Base-by-base conservation (phyloP, 176 grass and related monocot genomes). In the Rhynchospora tenuis region DNA sequence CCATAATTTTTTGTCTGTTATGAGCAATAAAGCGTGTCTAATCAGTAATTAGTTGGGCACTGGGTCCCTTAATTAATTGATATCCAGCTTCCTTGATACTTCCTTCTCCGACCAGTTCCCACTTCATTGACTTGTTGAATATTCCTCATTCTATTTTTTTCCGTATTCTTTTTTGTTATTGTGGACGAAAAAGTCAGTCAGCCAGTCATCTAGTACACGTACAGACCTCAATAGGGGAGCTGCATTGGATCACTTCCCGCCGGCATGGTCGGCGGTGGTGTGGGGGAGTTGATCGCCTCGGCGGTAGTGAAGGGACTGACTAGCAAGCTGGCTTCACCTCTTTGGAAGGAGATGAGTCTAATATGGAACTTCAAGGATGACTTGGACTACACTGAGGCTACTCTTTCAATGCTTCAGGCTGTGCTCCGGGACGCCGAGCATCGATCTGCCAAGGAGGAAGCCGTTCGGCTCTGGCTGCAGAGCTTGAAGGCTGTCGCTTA, bases 401-500 rank as follows among this genome's bases (percentile, higher is more conserved):
- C 16, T 38, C 84, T 86, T 29, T 72, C 51, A 14, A 43, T 45
- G n/a, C 63, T 81, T 58, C 59, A 86, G 54, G 5, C 17, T 0
- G 84, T 71, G 73, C 84, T 86, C 15, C 62, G 57, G 22, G 60
- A 86, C 26, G 73, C 84, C 3, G 84, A 86, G 84, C 80, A 66
- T 7, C 84, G 17, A 47, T 86, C 84, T 1, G 1, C 47, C 7
- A 80, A 80, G 63, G 19, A 80, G 2, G 24, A 24, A 11, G 11
- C 59, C 0, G 60, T 80, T 15, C 31, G 74, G 16, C 9, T 58
- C 84, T 86, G 74, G 84, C 62, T 86, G 44, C 66, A 59, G 59
- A 79, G 64, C 23, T 73, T 86, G 43, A 86, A 86, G 60, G 28
- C 58, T 31, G 59, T 78, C 9, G 60, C 84, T 29, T 86, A 86